phyloP scores from a whole-genome alignment of 768 basidiomycete genomes.

The Tricholoma flavovirens region DNA sequence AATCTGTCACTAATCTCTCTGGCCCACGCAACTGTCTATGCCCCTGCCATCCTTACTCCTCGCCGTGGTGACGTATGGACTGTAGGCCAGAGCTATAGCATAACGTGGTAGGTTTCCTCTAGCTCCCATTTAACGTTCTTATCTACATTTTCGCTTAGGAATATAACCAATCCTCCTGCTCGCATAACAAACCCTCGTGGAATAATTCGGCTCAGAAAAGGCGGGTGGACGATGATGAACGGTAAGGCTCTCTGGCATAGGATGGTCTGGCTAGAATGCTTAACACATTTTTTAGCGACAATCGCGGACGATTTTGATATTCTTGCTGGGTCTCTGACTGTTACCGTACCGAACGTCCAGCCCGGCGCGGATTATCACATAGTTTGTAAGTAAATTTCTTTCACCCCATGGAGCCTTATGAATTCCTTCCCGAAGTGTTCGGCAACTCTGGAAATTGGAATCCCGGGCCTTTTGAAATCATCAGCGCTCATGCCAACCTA shows the following conservation, averaged over 20 bases:
- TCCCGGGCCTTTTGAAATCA: constrained; percentile 3
- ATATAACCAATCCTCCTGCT: constrained; percentile 18
- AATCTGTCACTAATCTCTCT: no score
- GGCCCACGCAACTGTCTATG: no score
- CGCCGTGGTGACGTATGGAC: no score
- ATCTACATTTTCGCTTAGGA: constrained; percentile 18
- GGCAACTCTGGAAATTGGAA: constrained; percentile 34
- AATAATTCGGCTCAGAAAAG: constrained; percentile 21
- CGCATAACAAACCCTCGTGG: constrained; percentile 28
- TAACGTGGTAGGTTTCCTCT: no score
- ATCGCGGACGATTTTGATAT: constrained; percentile 26
- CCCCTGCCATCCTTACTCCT: no score
- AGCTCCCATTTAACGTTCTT: no score
- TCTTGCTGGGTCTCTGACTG: constrained; percentile 15
- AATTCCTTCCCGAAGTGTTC: constrained; percentile 19
- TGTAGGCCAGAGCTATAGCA: no score
- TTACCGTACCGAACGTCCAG: constrained; percentile 24
- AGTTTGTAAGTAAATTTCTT: constrained; percentile 18
- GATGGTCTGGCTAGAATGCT: neutral
- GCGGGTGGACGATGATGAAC: constrained; percentile 17
- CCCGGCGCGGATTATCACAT: constrained; percentile 26
- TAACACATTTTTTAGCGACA: constrained; percentile 10
- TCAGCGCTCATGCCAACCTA: neutral
- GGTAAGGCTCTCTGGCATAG: constrained; percentile 6
- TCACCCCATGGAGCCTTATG: no score